Base-by-base conservation (phyloP, 192 early-diverging fungal genomes). In the Rhizoclosmatium globosum region DNA sequence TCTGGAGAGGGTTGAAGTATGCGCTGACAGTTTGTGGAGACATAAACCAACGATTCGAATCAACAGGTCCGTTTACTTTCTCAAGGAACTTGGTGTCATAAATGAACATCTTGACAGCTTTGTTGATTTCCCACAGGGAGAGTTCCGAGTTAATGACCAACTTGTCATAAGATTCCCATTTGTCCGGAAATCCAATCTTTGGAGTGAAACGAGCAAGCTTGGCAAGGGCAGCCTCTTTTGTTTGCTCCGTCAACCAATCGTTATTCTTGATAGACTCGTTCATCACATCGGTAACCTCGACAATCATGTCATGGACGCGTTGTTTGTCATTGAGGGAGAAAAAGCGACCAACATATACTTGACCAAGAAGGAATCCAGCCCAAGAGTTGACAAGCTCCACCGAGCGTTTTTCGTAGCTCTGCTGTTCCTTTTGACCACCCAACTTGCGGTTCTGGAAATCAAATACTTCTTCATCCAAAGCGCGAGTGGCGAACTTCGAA, bases 151-250 rank as follows among this genome's bases (percentile, higher is more conserved):
- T 21, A 44, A 74, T 21, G 3, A 43, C 58, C 17, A 84, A 47
- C 9, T 80, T 42, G 47, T 72, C 56, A 64, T 80, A 80, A 7
- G 66, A 64, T 19, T 47, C 58, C 79, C 79, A 81, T 39, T 61
- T 76, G 74, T 84, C 80, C 4, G 83, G 83, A 65, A 79, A 84
- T 15, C 81, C 83, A 60, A 84, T 79, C 43, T 82, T 83, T 48
- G 78, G 61, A n/a, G 47, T 50, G 61, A 84, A 79, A 3, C 23
- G 43, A 42, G 13, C 47, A 6, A 84, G 66, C 66, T 84, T 84
- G 21, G 3, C 42, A n/a, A 58, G 3, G 13, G 83, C 83, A 15
- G 47, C 73, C 42, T 38, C 50, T 68, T 84, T 84, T 4, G 83
- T 84, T 19, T 46, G 77, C 2, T 21, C 79, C 42, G 65, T 72